Evolutionary conservation across 2,329 filamentous ascomycete genomes (phyloP), one percentile per base, ranked within the genome.

Genomic region (Aspergillus transmontanensis): DNA sequence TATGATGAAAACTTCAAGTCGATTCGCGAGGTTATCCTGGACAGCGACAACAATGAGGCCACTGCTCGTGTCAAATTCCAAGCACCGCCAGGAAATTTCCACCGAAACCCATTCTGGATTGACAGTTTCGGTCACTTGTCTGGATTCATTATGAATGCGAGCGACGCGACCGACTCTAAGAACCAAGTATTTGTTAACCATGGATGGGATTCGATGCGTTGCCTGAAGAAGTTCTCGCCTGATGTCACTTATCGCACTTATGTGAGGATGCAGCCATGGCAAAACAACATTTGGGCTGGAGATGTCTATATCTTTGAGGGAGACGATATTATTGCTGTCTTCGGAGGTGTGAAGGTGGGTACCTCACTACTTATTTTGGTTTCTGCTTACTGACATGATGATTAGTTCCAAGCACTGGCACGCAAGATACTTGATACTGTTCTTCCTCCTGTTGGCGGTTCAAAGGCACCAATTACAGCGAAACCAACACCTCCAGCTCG

Each of bases 111-210:
- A 36, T 86, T 85, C 79, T 86, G 84, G 83, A 85, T 87, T 62
- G 85, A 87, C 70, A 84, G 83, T 64, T 78, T 86, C 64, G 82
- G 81, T 63, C 85, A 87, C 72, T 79, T 87, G 65, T 85, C 84
- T 46, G 85, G 85, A 23, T 87, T 87, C 74, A 86, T 86, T 58
- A 84, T 87, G 77, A 87, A 87, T 64, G 84, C 84, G 34, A 86
- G 83, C 46, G 85, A 87, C 66, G 77, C 85, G 9, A 80, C 86
- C 30, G 85, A 87, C 69, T 86, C 85, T 0, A 84, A 85, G 69
- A 84, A 85, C 68, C 83, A 84, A 58, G 85, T 87, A 63, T 88
- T 86, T 74, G 85, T 88, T 66, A 87, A 86, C 39, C 86, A 88
- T 69, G 86, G 86, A 43, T 88, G 86, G 86, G 82, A 82, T 57